A percentile compares a stretch with the other conserved stretches of the same genome.
Conservation (phyloP, 2,329 filamentous ascomycete genomes). For the Verticillium longisporum region DNA sequence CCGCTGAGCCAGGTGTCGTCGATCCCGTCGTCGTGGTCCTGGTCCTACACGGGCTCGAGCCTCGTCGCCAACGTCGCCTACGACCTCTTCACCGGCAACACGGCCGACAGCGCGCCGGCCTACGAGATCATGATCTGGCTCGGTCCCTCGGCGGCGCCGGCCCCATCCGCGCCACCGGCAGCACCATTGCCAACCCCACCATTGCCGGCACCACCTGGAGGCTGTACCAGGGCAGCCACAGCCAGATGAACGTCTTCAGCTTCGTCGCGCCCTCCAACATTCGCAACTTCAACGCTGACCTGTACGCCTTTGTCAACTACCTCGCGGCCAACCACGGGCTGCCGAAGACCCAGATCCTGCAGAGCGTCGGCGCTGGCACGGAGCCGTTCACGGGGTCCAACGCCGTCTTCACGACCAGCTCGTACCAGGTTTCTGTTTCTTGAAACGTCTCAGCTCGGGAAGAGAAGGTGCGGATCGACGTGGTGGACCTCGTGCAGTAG, state of each 20-base stretch:
- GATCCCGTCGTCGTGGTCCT: conserved; percentile 25
- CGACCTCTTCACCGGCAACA: conserved; percentile 50
- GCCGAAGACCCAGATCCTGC: conserved; percentile 22
- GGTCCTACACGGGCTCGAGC: conserved; percentile 24
- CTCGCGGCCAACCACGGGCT: conserved; percentile 41
- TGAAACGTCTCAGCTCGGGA: not conserved
- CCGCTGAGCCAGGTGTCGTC: conserved; percentile 22
- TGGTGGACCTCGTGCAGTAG: too few species aligned
- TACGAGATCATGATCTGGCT: conserved; percentile 65
- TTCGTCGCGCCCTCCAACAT: conserved; percentile 35
- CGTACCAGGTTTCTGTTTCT: conserved; percentile 6
- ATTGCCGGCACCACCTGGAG: conserved; percentile 49
- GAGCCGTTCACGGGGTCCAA: conserved; percentile 48
- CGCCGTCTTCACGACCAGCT: conserved; percentile 13
- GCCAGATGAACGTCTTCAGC: conserved; percentile 52
- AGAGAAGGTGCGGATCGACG: too few species aligned
- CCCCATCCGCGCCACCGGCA: conserved; percentile 43
- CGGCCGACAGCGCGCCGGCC: conserved; percentile 32
- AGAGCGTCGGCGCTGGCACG: conserved; percentile 44
- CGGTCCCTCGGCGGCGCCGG: conserved; percentile 50
- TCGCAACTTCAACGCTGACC: conserved; percentile 48
- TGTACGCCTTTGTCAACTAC: conserved; percentile 51
- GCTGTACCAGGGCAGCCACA: conserved; percentile 55
- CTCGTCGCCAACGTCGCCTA: conserved; percentile 51
- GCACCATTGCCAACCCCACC: conserved; percentile 43